Conservation (phyloP, 2,329 filamentous ascomycete genomes). For the Aspergillus sp. region DNA sequence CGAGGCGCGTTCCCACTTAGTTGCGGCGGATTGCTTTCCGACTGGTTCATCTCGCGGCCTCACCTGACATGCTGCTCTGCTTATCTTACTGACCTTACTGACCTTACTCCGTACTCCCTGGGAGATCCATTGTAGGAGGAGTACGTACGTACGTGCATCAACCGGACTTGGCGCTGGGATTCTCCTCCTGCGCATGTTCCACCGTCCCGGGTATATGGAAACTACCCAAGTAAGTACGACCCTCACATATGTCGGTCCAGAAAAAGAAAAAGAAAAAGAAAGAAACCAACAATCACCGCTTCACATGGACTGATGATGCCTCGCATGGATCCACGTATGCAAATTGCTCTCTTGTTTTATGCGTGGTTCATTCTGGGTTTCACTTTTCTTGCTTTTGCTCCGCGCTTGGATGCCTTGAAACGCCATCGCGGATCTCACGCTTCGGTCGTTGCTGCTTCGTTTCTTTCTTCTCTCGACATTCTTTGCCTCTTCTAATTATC, state of each 20-base stretch:
- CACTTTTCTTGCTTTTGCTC: background rate
- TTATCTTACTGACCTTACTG: background rate
- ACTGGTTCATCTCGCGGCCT: background rate
- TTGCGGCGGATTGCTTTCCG: background rate
- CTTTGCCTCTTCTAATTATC: background rate
- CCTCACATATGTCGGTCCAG: no score
- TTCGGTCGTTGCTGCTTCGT: background rate
- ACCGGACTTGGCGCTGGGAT: background rate
- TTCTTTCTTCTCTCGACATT: background rate
- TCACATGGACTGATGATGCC: background rate
- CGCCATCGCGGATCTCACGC: background rate
- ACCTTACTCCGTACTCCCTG: background rate
- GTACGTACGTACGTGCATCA: background rate
- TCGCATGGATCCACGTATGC: background rate
- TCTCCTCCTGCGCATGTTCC: background rate
- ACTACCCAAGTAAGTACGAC: background rate
- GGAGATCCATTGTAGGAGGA: background rate
- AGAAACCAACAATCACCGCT: background rate
- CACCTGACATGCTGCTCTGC: background rate
- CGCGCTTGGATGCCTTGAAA: background rate
- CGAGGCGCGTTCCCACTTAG: background rate
- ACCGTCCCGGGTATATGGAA: background rate
- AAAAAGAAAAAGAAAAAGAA: no score
- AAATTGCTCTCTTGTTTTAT: background rate
- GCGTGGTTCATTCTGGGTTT: background rate